Conservation (phyloP, 2,329 filamentous ascomycete species). For the Plenodomus tracheiphilus region DNA sequence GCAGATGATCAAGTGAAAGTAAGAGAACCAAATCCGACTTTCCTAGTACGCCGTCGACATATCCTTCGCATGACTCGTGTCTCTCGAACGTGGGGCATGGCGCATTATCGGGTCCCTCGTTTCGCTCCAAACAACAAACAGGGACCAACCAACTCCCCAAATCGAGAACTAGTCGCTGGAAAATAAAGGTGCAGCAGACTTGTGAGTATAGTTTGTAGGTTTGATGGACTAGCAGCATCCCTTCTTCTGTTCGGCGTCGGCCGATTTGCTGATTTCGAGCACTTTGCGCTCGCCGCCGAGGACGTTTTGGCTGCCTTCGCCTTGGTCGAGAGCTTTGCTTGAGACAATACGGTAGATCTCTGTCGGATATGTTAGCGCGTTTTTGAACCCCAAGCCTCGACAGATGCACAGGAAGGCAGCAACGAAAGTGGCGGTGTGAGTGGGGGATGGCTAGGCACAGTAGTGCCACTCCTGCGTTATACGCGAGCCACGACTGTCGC, state of each 20-base stretch:
- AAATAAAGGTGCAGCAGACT: constrained; percentile 17
- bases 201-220: constrained; percentile 12
- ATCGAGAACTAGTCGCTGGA: constrained; percentile 9
- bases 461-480: constrained; percentile 1
- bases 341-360: constrained; percentile 99
- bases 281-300: constrained; percentile 73
- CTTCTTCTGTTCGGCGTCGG: constrained; percentile 77
- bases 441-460: not conserved
- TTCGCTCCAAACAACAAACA: constrained; percentile 5
- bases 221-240: constrained; percentile 70
- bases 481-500: not conserved
- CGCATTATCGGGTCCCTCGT: constrained; percentile 12
- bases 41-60: constrained; percentile 38
- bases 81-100: constrained; percentile 17
- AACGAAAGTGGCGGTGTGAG: constrained; percentile 15
- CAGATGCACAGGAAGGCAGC: not conserved
- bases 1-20: constrained; percentile 33
- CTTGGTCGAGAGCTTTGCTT: constrained; percentile 92
- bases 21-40: constrained; percentile 29
- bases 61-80: constrained; percentile 40
- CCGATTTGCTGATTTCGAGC: constrained; percentile 84
- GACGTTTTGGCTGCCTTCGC: constrained; percentile 77
- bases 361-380: constrained; percentile 44
- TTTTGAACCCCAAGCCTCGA: not conserved
- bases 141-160: not conserved